phyloP scores from a whole-genome alignment of 2,329 filamentous ascomycete genomes.

The Colletotrichum tropicale region DNA sequence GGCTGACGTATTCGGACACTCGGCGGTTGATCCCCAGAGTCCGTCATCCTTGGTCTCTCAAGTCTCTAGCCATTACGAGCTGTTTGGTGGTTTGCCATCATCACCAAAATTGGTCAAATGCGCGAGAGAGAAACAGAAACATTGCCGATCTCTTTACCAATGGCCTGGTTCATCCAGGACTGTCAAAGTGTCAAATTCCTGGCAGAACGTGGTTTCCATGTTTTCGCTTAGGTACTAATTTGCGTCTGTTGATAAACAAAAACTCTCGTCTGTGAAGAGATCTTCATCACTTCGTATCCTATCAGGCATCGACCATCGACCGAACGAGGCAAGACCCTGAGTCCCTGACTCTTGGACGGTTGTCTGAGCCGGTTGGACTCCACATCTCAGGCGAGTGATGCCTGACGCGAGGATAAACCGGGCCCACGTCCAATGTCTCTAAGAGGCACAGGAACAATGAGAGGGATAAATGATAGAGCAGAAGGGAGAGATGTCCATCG shows the following conservation, averaged over 20 bases:
- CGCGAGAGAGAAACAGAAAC: not conserved
- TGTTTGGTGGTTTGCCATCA: not conserved
- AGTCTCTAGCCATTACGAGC: too few relatives aligned
- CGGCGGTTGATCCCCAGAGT: not conserved
- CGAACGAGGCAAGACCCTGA: slow-evolving; percentile 14
- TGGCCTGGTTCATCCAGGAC: not conserved
- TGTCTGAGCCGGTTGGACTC: not conserved
- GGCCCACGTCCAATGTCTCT: not conserved
- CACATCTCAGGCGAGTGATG: slow-evolving; percentile 5
- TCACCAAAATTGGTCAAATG: not conserved
- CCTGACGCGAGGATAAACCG: not conserved
- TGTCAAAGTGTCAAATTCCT: not conserved
- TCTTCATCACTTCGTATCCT: not conserved
- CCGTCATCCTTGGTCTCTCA: not conserved
- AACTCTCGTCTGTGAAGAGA: not conserved
- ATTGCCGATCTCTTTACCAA: not conserved
- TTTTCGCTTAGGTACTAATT: not conserved
- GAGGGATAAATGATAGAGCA: not conserved
- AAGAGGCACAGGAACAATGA: not conserved
- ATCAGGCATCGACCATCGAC: not conserved
- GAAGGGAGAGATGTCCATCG: not conserved
- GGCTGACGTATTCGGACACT: not conserved
- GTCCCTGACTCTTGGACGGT: slow-evolving; percentile 1
- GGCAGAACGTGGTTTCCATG: slow-evolving; percentile 1
- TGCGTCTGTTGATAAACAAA: not conserved